Evolutionary conservation across 192 early-diverging fungal species (phyloP).

Genomic region (Coemansia sp.): DNA sequence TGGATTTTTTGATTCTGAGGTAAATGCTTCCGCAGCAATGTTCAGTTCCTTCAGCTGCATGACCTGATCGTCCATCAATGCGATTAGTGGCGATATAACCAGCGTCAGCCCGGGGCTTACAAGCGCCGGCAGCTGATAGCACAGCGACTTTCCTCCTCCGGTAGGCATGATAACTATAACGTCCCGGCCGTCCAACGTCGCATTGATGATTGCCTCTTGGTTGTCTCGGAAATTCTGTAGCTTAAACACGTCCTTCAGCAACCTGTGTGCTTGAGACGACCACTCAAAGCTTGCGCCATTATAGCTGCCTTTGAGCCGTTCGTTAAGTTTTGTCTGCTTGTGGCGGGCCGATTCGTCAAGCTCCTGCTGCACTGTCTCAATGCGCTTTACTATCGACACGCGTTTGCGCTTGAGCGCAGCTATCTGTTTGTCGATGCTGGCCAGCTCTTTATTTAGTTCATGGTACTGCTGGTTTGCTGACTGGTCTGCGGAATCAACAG

Average conservation of each 20-base stretch:
- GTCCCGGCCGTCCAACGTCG: conserved; percentile 54
- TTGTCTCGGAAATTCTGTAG: conserved; percentile 48
- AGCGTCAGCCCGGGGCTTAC: conserved; percentile 40
- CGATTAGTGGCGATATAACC: conserved; percentile 56
- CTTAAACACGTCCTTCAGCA: conserved; percentile 51
- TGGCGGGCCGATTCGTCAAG: conserved; percentile 19
- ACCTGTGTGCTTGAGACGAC: conserved; percentile 39
- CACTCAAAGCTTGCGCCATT: conserved; percentile 51
- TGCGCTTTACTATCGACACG: conserved; percentile 7
- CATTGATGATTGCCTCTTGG: conserved; percentile 54
- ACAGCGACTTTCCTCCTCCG: conserved; percentile 56
- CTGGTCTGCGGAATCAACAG: neutral
- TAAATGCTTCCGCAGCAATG: conserved; percentile 39
- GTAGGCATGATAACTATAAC: conserved; percentile 55
- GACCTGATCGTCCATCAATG: conserved; percentile 58
- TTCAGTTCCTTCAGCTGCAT: conserved; percentile 42
- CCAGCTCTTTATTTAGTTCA: conserved; percentile 19
- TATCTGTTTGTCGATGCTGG: conserved; percentile 24
- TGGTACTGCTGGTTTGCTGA: conserved; percentile 7
- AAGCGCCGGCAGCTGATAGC: conserved; percentile 57
- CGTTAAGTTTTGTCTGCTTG: conserved; percentile 24
- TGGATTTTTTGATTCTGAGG: conserved; percentile 45
- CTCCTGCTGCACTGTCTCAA: conserved; percentile 15
- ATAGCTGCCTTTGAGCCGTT: conserved; percentile 34
- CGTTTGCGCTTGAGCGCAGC: conserved; percentile 21